Base-by-base conservation (phyloP, 2,329 filamentous ascomycete species). In the Ascochyta pisi region DNA sequence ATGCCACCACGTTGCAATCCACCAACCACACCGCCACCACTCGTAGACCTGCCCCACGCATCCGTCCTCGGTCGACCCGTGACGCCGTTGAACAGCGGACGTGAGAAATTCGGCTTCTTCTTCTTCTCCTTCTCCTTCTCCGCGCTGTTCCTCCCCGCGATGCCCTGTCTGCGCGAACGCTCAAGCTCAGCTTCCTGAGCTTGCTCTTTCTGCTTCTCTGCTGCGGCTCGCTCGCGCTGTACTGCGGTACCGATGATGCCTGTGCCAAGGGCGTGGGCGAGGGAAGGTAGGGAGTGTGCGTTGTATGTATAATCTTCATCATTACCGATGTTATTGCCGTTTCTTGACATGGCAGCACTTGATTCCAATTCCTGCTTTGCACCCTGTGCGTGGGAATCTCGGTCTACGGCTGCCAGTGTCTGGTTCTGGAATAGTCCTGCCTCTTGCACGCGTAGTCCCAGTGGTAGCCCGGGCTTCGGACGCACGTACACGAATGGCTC, bases 401-500 rank as follows among this genome's bases (percentile, higher is more conserved):
- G 19, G 19, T 19, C 19, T 19, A 19, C 19, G 19, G 3, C 19
- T 19, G 19, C 19, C 19, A 19, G 19, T 19, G 19, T 19, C 3
- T 19, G 19, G 2, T 19, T 19, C 60, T 39, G 44, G 15, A 38
- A 43, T 10, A 29, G 34, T 3, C 39, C 58, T 0, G 6, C 19
- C 15, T 54, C 45, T 19, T 67, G 65, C 10, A 54, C 50, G 1
- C 50, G 29, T 9, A 65, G 4, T 0, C 65, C 65, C 2, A 61
- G 23, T 0, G 65, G 64, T 38, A 66, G 33, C 0, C 64, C 66
- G 1, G 24, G 1, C 2, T 44, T 24, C 0, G 72, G 72, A 40
- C 54, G 54, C 1, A 47, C 16, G 57, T 71, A 76, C 7, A 69
- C 40, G 39, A 70, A 76, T 0, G 71, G 73, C 57, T 71, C 69